phyloP scores from a whole-genome alignment of 2,329 filamentous ascomycete species.

The Trichoderma atroviride region DNA sequence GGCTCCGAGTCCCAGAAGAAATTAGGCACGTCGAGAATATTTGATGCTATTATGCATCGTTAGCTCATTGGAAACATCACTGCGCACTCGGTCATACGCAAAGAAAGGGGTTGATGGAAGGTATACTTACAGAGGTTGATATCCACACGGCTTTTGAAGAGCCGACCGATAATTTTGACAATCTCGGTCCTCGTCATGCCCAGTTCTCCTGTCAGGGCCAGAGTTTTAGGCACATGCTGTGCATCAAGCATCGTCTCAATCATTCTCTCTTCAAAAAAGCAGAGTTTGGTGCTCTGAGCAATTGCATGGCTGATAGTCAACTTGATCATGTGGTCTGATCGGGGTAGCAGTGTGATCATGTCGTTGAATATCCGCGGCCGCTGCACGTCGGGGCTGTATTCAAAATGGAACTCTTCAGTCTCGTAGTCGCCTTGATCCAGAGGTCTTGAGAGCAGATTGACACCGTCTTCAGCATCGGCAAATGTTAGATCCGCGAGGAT shows the following conservation, averaged over 20 bases:
- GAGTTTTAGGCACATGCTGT: conserved; percentile 84
- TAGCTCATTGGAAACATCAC: background rate
- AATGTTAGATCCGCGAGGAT: conserved; percentile 94
- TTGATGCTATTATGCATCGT: conserved; percentile 61
- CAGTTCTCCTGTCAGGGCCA: conserved; percentile 86
- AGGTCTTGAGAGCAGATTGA: conserved; percentile 74
- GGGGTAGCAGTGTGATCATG: conserved; percentile 94
- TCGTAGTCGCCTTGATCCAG: conserved; percentile 90
- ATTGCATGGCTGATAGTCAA: conserved; percentile 97
- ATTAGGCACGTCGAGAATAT: conserved; percentile 92
- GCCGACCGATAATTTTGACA: conserved; percentile 82
- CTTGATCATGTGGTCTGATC: conserved; percentile 97
- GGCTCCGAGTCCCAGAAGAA: conserved; percentile 99
- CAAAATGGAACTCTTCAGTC: conserved; percentile 97
- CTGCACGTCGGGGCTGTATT: conserved; percentile 85
- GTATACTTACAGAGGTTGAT: conserved; percentile 85
- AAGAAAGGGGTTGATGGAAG: background rate
- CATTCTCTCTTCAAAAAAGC: conserved; percentile 96
- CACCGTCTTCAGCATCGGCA: conserved; percentile 66
- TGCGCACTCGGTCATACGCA: background rate
- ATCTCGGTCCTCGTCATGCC: conserved; percentile 93
- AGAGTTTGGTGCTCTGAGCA: conserved; percentile 93
- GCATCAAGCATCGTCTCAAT: conserved; percentile 90
- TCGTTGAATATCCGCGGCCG: conserved; percentile 95
- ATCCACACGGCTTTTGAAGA: conserved; percentile 94